These are phyloP conservation scores for Friedmanniomyces endolithicus DNA, from an alignment of 495 filamentous ascomycete genomes.

Conservation along the genomic window DNA sequence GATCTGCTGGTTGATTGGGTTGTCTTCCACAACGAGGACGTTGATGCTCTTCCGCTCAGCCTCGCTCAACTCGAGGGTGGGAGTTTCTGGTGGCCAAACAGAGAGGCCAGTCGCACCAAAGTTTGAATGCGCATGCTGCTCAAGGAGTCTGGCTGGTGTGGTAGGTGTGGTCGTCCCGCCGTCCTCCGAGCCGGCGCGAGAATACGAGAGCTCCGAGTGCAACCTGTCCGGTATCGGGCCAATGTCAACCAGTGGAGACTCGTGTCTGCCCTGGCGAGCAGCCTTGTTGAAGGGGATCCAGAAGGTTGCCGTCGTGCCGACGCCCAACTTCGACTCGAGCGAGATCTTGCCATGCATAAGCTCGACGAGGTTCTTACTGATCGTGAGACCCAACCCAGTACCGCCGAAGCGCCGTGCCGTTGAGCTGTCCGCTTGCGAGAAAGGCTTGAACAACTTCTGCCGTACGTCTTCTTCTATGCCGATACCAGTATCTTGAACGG, in stretches of 20 bases:
- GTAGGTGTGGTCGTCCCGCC: conserved; percentile 27
- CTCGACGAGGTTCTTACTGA: conserved; percentile 46
- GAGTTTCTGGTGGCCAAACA: neutral
- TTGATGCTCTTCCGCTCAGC: conserved; percentile 43
- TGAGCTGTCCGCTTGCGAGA: conserved; percentile 72
- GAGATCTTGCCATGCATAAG: conserved; percentile 70
- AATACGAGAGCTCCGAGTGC: conserved; percentile 49
- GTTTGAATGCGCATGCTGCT: conserved; percentile 26
- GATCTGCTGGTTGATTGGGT: conserved; percentile 56
- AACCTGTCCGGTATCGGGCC: conserved; percentile 46
- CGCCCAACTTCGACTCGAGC: conserved; percentile 44
- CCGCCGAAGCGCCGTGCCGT: conserved; percentile 66
- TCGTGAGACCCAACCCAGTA: conserved; percentile 34
- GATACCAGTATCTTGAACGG: conserved; percentile 70
- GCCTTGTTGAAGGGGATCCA: conserved; percentile 56
- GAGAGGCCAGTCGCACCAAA: neutral
- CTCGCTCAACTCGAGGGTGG: conserved; percentile 23
- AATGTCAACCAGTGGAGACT: conserved; percentile 36
- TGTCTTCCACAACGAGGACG: conserved; percentile 70
- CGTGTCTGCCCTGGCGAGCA: conserved; percentile 24
- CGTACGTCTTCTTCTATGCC: conserved; percentile 67
- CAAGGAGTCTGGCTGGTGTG: conserved; percentile 22
- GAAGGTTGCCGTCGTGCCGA: conserved; percentile 54
- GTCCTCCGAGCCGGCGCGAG: conserved; percentile 43
- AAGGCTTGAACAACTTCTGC: conserved; percentile 68